Percentiles rank a stretch among this genome's conserved stretches.
These are phyloP conservation scores for Astrothelium macrocarpum DNA, from an alignment of 495 filamentous ascomycete genomes.

Conservation along the genomic window DNA sequence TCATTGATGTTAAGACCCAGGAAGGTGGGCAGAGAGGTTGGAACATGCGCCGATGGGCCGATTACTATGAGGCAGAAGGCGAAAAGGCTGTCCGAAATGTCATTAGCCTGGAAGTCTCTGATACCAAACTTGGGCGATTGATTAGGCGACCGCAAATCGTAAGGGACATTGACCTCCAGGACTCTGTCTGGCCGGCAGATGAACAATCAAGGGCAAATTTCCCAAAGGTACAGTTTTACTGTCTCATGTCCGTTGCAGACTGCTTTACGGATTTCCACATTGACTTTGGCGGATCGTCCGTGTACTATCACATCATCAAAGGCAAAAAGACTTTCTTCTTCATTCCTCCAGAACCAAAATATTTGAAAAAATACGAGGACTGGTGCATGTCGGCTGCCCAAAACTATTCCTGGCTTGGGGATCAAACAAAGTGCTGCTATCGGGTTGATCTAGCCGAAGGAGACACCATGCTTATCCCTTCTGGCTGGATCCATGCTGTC, in stretches of 20 bases:
- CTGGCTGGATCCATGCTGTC: conserved; percentile 73
- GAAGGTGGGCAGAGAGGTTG: conserved; percentile 58
- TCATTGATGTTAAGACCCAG: conserved; percentile 70
- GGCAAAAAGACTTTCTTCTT: conserved; percentile 73
- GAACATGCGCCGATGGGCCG: conserved; percentile 63
- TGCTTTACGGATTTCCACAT: conserved; percentile 77
- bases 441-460: conserved; percentile 62
- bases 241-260: conserved; percentile 69
- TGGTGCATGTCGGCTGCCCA: conserved; percentile 69
- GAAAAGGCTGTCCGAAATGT: conserved; percentile 62
- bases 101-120: conserved; percentile 66
- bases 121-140: conserved; percentile 53
- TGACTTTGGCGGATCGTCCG: conserved; percentile 70
- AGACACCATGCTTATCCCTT: conserved; percentile 71
- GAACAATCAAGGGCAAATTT: conserved; percentile 47
- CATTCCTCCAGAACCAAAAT: conserved; percentile 63
- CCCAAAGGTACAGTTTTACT: conserved; percentile 62
- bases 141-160: conserved; percentile 62
- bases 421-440: conserved; percentile 64
- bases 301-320: conserved; percentile 69
- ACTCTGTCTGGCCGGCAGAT: conserved; percentile 61
- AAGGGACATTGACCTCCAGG: conserved; percentile 61
- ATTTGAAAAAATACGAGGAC: conserved; percentile 68
- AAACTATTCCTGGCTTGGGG: conserved; percentile 56
- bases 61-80: conserved; percentile 61